Conservation (phyloP, 1,284 basidiomycete species). For the Grifola frondosa region DNA sequence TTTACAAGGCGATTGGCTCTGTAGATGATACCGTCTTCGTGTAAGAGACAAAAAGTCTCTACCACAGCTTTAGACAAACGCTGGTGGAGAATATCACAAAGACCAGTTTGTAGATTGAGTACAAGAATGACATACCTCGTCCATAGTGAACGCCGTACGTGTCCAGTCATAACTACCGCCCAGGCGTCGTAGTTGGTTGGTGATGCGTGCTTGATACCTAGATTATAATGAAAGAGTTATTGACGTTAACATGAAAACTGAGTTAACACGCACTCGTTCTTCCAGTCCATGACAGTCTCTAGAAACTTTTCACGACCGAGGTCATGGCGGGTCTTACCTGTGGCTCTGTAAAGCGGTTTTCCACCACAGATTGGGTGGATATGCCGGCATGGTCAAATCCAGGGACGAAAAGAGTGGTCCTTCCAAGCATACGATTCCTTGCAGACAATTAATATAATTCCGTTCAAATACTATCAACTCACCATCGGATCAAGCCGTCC, state of each 20-base stretch:
- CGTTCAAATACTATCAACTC: slow-evolving; percentile 24
- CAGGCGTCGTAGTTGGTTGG: slow-evolving; percentile 80
- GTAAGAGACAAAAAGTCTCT: slow-evolving; percentile 87
- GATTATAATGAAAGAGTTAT: slow-evolving; percentile 6
- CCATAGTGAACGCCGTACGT: slow-evolving; percentile 91
- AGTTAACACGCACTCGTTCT: slow-evolving; percentile 70
- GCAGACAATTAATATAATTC: neutral
- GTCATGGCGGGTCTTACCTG: slow-evolving; percentile 85
- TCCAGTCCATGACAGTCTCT: slow-evolving; percentile 91
- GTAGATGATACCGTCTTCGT: slow-evolving; percentile 90
- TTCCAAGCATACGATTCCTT: slow-evolving; percentile 92
- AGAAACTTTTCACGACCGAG: slow-evolving; percentile 90
- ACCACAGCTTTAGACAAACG: slow-evolving; percentile 79
- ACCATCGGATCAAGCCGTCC: slow-evolving; percentile 88
- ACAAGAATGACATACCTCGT: slow-evolving; percentile 42
- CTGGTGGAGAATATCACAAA: slow-evolving; percentile 33
- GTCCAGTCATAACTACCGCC: slow-evolving; percentile 93
- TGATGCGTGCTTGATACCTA: slow-evolving; percentile 86
- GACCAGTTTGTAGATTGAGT: neutral
- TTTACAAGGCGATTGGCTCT: slow-evolving; percentile 94
- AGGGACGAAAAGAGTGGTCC: slow-evolving; percentile 83
- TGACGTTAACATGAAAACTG: neutral
- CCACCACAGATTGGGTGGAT: slow-evolving; percentile 94
- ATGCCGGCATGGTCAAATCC: slow-evolving; percentile 98
- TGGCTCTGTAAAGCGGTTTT: slow-evolving; percentile 84